phyloP scores from a whole-genome alignment of 306 rosid genomes.

The Cucurbita maxima region DNA sequence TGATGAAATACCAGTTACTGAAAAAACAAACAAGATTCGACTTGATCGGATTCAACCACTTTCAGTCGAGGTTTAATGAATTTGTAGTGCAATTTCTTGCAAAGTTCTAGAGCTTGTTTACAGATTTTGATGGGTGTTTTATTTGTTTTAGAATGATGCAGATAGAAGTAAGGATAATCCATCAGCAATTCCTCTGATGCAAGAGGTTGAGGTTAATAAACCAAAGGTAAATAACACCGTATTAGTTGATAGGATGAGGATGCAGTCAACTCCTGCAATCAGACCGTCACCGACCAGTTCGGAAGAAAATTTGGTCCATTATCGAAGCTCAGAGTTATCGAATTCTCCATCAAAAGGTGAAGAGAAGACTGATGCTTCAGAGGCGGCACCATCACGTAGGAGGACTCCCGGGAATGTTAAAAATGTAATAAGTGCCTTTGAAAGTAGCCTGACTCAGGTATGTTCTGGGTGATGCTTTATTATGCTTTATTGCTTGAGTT shows the following conservation, averaged over 20 bases:
- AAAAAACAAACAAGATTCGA: conserved; percentile 9
- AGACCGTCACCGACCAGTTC: not conserved
- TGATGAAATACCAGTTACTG: conserved; percentile 12
- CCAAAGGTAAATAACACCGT: too few species aligned
- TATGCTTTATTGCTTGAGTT: conserved; percentile 3
- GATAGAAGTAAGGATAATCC: conserved; percentile 13
- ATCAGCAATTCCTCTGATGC: too few species aligned
- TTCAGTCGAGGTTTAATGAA: conserved; percentile 28
- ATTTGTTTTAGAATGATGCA: conserved; percentile 61
- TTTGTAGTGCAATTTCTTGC: conserved; percentile 9
- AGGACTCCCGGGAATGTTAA: conserved; percentile 42
- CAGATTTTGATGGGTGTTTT: conserved; percentile 41
- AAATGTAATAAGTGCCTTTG: conserved; percentile 67
- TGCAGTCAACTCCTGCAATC: too few species aligned
- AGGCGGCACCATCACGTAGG: conserved; percentile 4
- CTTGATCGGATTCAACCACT: conserved; percentile 16
- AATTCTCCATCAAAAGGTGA: conserved; percentile 14
- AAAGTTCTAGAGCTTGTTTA: conserved; percentile 14
- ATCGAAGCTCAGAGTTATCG: conserved; percentile 20
- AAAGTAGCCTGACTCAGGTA: conserved; percentile 62
- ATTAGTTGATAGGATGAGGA: too few species aligned
- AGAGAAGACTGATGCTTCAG: conserved; percentile 6
- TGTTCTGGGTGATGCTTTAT: not conserved
- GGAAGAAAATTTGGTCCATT: conserved; percentile 4
- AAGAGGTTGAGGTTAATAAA: too few species aligned